Conservation (phyloP, 192 early-diverging fungal genomes). For the Mortierella antarctica region DNA sequence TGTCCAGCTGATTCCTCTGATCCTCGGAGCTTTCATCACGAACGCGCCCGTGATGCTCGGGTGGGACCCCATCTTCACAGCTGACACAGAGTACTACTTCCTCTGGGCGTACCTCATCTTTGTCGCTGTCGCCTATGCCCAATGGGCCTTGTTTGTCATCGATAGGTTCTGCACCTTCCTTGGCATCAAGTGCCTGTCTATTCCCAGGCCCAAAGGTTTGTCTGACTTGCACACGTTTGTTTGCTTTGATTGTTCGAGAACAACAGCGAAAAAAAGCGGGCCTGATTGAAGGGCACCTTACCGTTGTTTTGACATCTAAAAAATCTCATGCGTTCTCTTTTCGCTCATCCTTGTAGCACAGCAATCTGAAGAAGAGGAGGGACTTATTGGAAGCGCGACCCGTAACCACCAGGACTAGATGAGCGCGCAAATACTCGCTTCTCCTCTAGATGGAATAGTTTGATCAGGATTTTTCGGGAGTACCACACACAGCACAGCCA, state of each 20-base stretch:
- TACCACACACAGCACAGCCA: not conserved
- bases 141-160: conserved; percentile 90
- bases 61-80: conserved; percentile 72
- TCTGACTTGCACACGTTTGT: not conserved
- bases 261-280: not conserved
- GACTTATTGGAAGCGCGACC: conserved; percentile 35
- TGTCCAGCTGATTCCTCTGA: conserved; percentile 78
- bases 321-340: conserved; percentile 46
- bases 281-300: conserved; percentile 6
- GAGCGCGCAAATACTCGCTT: not conserved
- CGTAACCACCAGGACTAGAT: conserved; percentile 45
- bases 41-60: conserved; percentile 64
- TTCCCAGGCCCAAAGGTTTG: conserved; percentile 63
- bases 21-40: conserved; percentile 75
- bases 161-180: conserved; percentile 88
- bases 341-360: conserved; percentile 53
- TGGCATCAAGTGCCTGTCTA: conserved; percentile 87
- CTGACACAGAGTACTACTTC: conserved; percentile 75
- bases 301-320: conserved; percentile 41
- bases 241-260: not conserved
- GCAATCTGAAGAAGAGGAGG: conserved; percentile 56
- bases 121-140: conserved; percentile 79
- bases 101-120: conserved; percentile 77
- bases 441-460: no score
- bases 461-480: no score